Evolutionary conservation across 176 grass and related monocot genomes (phyloP).

Genomic region (Rhynchospora breviuscula): DNA sequence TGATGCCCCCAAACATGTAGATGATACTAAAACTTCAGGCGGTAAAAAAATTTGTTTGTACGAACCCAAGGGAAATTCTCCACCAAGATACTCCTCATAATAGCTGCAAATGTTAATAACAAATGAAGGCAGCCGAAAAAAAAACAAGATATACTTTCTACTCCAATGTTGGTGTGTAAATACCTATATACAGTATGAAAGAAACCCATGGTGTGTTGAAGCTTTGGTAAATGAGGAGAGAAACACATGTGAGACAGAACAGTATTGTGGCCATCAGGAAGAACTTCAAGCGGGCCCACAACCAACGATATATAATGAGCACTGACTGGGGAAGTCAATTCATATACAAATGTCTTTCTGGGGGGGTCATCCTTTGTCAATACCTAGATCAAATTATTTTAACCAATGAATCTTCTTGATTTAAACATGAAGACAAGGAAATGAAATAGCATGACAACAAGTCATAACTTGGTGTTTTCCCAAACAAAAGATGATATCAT

Average conservation of each 20-base stretch:
- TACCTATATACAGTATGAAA: slow-evolving; percentile 93
- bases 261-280: slow-evolving; percentile 62
- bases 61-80: slow-evolving; percentile 75
- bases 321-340: slow-evolving; percentile 76
- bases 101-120: slow-evolving; percentile 48
- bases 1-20: slow-evolving; percentile 74
- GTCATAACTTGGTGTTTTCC: background rate
- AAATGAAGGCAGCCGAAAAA: slow-evolving; percentile 12
- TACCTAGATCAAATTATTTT: slow-evolving; percentile 45
- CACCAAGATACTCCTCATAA: slow-evolving; percentile 89
- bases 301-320: slow-evolving; percentile 91
- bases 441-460: background rate
- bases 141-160: background rate
- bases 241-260: slow-evolving; percentile 78
- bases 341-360: slow-evolving; percentile 93
- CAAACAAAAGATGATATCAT: background rate
- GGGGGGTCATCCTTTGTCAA: slow-evolving; percentile 84
- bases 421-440: background rate
- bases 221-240: slow-evolving; percentile 57
- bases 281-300: slow-evolving; percentile 89
- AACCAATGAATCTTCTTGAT: slow-evolving; percentile 9
- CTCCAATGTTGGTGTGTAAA: background rate
- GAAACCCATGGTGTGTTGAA: slow-evolving; percentile 80
- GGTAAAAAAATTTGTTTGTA: slow-evolving; percentile 94
- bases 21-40: slow-evolving; percentile 58